These are phyloP conservation scores for Cladochytrium replicatum DNA, from an alignment of 192 early-diverging fungal genomes.

Conservation along the genomic window DNA sequence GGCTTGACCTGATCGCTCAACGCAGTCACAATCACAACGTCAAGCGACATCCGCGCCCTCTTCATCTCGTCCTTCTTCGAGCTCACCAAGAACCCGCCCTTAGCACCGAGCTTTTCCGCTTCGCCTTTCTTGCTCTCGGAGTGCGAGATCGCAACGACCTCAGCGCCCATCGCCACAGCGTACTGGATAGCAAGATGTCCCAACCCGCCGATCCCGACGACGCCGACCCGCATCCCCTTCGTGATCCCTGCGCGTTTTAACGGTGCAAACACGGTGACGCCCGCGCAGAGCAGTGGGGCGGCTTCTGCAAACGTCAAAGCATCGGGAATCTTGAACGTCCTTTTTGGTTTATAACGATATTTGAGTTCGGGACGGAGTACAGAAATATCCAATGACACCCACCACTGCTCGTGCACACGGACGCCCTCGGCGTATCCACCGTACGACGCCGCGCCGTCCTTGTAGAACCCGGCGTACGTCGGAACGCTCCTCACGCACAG, in stretches of 20 bases:
- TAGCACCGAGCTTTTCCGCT: constrained; percentile 6
- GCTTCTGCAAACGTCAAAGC: constrained; percentile 44
- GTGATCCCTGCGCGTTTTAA: constrained; percentile 44
- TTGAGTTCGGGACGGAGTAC: too few species aligned
- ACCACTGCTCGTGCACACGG: constrained; percentile 4
- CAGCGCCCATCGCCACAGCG: constrained; percentile 5
- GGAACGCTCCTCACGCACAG: constrained; percentile 7
- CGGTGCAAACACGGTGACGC: constrained; percentile 63
- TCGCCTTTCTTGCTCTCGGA: background rate
- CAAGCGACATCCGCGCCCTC: background rate
- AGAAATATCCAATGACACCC: too few species aligned
- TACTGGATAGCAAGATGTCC: constrained; percentile 43
- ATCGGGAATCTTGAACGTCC: constrained; percentile 54
- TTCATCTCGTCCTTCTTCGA: background rate
- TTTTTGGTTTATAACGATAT: constrained; percentile 2
- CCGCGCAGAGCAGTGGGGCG: constrained; percentile 72
- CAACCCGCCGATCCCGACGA: constrained; percentile 74
- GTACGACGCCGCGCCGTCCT: background rate
- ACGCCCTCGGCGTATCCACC: background rate
- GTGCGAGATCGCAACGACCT: constrained; percentile 3
- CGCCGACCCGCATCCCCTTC: constrained; percentile 55
- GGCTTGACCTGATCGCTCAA: background rate
- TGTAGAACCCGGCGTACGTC: too few species aligned
- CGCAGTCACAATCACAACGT: constrained; percentile 8
- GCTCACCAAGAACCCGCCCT: background rate